phyloP scores from a whole-genome alignment of 192 early-diverging fungal genomes.

The Coemansia guatemalensis region DNA sequence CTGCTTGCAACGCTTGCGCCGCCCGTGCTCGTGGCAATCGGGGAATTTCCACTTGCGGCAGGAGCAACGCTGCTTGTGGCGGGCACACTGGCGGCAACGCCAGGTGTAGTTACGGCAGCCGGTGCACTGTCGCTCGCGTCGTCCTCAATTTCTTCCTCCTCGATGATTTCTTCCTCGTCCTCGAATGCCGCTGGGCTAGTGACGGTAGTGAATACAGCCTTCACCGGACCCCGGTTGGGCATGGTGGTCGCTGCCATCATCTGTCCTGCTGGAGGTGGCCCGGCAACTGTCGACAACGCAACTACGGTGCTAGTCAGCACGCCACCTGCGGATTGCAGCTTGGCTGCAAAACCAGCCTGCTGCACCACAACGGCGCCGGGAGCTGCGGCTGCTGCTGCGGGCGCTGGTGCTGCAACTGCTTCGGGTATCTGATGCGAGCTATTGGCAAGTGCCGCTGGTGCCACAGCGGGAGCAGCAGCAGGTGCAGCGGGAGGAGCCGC shows the following conservation, averaged over 20 bases:
- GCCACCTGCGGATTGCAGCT: neutral
- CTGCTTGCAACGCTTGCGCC: too few relatives aligned
- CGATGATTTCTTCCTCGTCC: slow-evolving; percentile 9
- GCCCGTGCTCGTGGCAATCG: too few relatives aligned
- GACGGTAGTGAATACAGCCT: neutral
- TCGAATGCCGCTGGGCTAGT: slow-evolving; percentile 1
- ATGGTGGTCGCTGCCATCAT: neutral
- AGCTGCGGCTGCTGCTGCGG: neutral
- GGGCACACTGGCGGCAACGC: neutral
- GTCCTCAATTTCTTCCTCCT: slow-evolving; percentile 33
- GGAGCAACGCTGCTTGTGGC: neutral
- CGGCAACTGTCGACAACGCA: slow-evolving; percentile 16
- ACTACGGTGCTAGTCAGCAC: slow-evolving; percentile 30
- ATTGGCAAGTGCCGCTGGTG: slow-evolving; percentile 1
- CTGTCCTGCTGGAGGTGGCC: neutral
- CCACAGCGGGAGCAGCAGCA: slow-evolving; percentile 4
- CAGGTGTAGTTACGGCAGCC: neutral
- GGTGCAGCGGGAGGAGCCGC: slow-evolving; percentile 1
- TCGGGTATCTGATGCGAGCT: neutral
- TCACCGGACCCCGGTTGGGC: neutral
- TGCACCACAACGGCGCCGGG: neutral
- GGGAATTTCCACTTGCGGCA: too few relatives aligned
- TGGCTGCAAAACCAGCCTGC: neutral
- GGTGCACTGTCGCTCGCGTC: slow-evolving; percentile 2
- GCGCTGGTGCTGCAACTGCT: neutral